A percentile compares a stretch with the other conserved stretches of the same genome.
phyloP scores from a whole-genome alignment of 148 eudicot species.

The Polygonum aviculare region DNA sequence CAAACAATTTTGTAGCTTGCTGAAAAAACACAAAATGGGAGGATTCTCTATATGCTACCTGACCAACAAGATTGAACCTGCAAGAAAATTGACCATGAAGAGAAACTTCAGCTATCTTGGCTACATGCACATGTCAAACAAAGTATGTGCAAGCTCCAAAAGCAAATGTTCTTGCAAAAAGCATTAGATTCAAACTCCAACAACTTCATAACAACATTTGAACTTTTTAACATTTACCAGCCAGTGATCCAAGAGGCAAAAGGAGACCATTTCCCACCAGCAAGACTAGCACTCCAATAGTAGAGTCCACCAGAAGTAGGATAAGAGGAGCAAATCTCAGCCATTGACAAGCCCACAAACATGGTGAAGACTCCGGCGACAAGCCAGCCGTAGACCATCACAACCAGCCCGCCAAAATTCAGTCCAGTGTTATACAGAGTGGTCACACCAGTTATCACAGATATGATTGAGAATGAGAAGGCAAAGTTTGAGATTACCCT shows the following conservation, averaged over 20 bases:
- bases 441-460: slow-evolving; percentile 78
- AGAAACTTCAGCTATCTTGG: not conserved
- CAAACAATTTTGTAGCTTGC: no score
- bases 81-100: slow-evolving; percentile 16
- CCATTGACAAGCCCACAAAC: slow-evolving; percentile 83
- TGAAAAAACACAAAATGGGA: not conserved
- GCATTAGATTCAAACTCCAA: no score
- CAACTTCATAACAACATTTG: not conserved
- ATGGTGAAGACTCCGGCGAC: slow-evolving; percentile 69
- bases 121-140: not conserved
- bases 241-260: slow-evolving; percentile 95
- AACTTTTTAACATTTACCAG: slow-evolving; percentile 35
- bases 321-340: slow-evolving; percentile 86
- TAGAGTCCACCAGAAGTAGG: slow-evolving; percentile 94
- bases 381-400: slow-evolving; percentile 70
- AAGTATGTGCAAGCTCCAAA: not conserved
- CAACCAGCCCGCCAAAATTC: slow-evolving; percentile 66
- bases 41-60: slow-evolving; percentile 42
- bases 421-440: slow-evolving; percentile 66
- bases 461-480: slow-evolving; percentile 75
- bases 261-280: slow-evolving; percentile 82
- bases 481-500: slow-evolving; percentile 82
- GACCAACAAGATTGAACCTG: slow-evolving; percentile 99
- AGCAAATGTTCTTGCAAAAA: not conserved
- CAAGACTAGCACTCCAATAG: slow-evolving; percentile 94